A percentile compares a stretch with the other conserved stretches of the same genome.
phyloP scores from a whole-genome alignment of 345 rosid species.

The Rhodomyrtus tomentosa region DNA sequence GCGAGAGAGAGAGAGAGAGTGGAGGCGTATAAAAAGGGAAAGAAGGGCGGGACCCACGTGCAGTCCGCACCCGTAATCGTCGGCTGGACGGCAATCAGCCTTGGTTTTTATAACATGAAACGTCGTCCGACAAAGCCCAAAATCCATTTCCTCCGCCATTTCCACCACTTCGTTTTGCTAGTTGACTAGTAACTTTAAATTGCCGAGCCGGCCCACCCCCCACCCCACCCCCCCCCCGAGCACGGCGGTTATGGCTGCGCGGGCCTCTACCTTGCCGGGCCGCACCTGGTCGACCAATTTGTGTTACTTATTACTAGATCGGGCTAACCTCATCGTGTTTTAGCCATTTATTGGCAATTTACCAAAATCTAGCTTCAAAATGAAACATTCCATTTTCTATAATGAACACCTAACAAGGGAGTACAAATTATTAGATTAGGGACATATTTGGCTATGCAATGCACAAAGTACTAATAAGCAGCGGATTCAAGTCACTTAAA shows the following conservation, averaged over 20 bases:
- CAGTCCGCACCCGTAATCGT: constrained; percentile 54
- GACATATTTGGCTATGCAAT: too few species aligned
- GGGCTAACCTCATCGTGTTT: too few species aligned
- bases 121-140: background rate
- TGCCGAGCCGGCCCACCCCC: background rate
- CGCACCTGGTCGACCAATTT: background rate
- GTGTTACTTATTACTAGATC: too few species aligned
- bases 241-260: background rate
- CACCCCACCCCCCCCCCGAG: background rate
- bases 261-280: background rate
- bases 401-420: too few species aligned
- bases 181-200: background rate
- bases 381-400: too few species aligned
- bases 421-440: too few species aligned
- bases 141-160: too few species aligned
- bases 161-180: background rate
- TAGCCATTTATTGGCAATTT: too few species aligned
- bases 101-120: background rate
- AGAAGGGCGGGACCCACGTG: constrained; percentile 19
- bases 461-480: too few species aligned
- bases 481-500: too few species aligned
- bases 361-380: too few species aligned
- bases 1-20: background rate
- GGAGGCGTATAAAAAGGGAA: background rate
- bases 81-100: constrained; percentile 36